Conservation (phyloP, 1,284 basidiomycete genomes). For the Sanghuangporus baumii region DNA sequence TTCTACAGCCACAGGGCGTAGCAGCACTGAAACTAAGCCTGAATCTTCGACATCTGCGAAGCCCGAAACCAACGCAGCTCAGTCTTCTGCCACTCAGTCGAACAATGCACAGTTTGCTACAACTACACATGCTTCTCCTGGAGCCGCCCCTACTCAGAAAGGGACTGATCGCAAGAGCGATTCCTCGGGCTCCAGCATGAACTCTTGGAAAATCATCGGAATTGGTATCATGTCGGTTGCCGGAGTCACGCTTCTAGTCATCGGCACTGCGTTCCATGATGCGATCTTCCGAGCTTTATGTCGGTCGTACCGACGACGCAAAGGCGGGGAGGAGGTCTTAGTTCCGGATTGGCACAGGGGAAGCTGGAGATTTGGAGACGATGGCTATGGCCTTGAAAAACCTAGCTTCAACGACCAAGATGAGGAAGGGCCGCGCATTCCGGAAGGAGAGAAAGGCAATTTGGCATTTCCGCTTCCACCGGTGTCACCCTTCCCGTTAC, state of each 20-base stretch:
- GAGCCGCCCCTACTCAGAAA: background rate
- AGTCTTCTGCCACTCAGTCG: background rate
- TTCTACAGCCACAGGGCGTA: background rate
- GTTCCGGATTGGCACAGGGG: constrained; percentile 16
- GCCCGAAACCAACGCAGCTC: background rate
- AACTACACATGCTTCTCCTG: background rate
- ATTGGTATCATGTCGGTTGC: constrained; percentile 14
- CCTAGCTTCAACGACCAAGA: background rate
- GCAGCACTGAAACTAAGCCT: background rate
- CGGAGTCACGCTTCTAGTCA: constrained; percentile 6
- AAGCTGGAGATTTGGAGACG: constrained; percentile 15
- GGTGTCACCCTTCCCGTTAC: constrained; percentile 12
- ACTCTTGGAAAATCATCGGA: constrained; percentile 18
- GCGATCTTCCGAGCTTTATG: constrained; percentile 2
- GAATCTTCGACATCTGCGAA: background rate
- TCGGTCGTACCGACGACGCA: background rate
- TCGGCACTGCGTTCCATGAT: constrained; percentile 16
- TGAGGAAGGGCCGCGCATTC: constrained; percentile 3
- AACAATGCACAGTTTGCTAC: background rate
- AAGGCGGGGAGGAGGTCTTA: constrained; percentile 7
- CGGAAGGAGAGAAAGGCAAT: background rate
- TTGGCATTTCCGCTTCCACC: constrained; percentile 9
- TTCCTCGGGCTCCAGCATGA: constrained; percentile 8
- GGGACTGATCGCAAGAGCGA: background rate
- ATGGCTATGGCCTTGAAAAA: background rate